These are phyloP conservation scores for Barnettozyma populi DNA, from an alignment of 805 yeast genomes.

Conservation along the genomic window DNA sequence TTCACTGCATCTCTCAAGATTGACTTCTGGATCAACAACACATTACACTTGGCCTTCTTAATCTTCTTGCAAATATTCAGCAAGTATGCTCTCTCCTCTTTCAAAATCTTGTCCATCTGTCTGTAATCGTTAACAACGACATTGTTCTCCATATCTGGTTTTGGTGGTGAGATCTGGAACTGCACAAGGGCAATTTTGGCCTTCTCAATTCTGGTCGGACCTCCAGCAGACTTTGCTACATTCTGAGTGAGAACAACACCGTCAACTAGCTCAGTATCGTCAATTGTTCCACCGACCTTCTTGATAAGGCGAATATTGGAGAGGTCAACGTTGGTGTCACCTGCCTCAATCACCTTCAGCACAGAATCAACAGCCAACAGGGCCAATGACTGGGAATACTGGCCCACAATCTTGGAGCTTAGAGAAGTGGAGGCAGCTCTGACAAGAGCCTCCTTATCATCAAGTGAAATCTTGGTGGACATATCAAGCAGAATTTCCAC, in stretches of 20 bases:
- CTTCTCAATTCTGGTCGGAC: constrained; percentile 91
- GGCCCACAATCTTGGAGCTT: constrained; percentile 93
- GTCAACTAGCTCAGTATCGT: constrained; percentile 86
- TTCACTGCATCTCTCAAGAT: constrained; percentile 82
- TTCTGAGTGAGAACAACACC: constrained; percentile 93
- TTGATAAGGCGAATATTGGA: constrained; percentile 85
- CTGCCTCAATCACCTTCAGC: constrained; percentile 61
- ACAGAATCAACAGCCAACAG: constrained; percentile 95
- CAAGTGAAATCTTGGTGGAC: constrained; percentile 75
- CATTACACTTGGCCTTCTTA: constrained; percentile 90
- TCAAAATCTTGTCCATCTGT: constrained; percentile 97
- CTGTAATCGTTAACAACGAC: constrained; percentile 96
- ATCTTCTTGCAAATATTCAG: constrained; percentile 93
- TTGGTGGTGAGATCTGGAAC: constrained; percentile 93
- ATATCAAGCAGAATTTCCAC: constrained; percentile 78
- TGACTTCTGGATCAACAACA: constrained; percentile 89
- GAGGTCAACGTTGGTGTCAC: constrained; percentile 70
- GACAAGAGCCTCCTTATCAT: constrained; percentile 75
- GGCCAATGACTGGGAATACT: constrained; percentile 77
- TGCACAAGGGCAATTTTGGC: constrained; percentile 82
- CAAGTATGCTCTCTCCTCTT: constrained; percentile 95
- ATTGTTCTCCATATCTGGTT: constrained; percentile 92
- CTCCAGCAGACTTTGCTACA: constrained; percentile 87
- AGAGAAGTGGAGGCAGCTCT: constrained; percentile 94
- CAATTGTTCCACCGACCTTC: constrained; percentile 96